phyloP scores from a whole-genome alignment of 2,329 filamentous ascomycete genomes.

The Ophiosphaerella korrae region DNA sequence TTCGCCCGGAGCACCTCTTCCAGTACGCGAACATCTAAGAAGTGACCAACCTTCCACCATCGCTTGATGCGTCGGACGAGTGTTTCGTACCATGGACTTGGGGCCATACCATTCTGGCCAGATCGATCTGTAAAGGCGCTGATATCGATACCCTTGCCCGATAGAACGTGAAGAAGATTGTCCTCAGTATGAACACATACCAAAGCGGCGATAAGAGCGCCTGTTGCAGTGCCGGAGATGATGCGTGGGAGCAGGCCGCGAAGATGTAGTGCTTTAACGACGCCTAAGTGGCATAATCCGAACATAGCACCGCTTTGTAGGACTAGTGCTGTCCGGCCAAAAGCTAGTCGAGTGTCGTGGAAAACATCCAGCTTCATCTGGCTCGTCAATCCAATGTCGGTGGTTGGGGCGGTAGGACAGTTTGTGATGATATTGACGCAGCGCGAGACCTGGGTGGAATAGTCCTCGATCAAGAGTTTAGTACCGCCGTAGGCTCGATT shows the following conservation, averaged over 20 bases:
- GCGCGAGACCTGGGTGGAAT: constrained; percentile 81
- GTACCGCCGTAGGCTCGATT: constrained; percentile 86
- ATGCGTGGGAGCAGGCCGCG: constrained; percentile 83
- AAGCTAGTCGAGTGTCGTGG: constrained; percentile 85
- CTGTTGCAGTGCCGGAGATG: constrained; percentile 88
- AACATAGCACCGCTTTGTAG: constrained; percentile 91
- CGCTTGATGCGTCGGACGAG: constrained; percentile 69
- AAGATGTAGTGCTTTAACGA: constrained; percentile 84
- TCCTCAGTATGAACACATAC: constrained; percentile 87
- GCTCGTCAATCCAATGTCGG: constrained; percentile 62
- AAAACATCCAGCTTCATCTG: constrained; percentile 85
- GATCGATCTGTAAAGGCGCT: constrained; percentile 69
- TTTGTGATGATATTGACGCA: constrained; percentile 77
- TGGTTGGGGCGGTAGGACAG: constrained; percentile 61
- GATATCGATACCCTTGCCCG: constrained; percentile 80
- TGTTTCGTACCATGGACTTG: constrained; percentile 57
- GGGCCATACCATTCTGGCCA: constrained; percentile 24
- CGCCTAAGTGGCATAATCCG: constrained; percentile 85
- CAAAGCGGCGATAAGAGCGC: constrained; percentile 85
- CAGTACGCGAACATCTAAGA: constrained; percentile 79
- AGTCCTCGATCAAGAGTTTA: constrained; percentile 89
- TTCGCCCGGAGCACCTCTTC: constrained; percentile 85
- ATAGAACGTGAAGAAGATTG: constrained; percentile 77
- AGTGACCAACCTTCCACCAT: constrained; percentile 77
- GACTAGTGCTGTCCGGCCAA: constrained; percentile 83